Percentiles rank a stretch among this genome's conserved stretches.
These are phyloP conservation scores for Lactarius quietus DNA, from an alignment of 768 basidiomycete genomes.

Conservation along the genomic window DNA sequence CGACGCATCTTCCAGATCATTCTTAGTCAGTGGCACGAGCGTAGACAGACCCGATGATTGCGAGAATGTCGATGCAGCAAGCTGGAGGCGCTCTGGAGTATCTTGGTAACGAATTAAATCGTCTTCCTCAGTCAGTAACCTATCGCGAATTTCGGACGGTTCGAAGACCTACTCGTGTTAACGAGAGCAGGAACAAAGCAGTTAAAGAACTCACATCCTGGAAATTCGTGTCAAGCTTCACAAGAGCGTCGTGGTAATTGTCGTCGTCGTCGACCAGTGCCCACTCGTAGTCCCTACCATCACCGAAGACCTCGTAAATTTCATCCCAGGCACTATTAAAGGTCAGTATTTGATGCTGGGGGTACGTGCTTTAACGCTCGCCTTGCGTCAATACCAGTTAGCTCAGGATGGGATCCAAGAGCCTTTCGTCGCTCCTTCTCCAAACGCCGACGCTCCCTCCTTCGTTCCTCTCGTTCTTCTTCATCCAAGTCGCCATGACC, in stretches of 20 bases:
- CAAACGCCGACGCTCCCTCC: slow-evolving; percentile 62
- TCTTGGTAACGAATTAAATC: slow-evolving; percentile 87
- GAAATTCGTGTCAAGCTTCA: slow-evolving; percentile 77
- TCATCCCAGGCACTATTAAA: slow-evolving; percentile 83
- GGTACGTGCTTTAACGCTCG: slow-evolving; percentile 40
- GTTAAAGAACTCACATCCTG: slow-evolving; percentile 60
- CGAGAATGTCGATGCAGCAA: slow-evolving; percentile 82
- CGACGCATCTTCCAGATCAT: slow-evolving; percentile 76
- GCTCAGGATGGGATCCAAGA: slow-evolving; percentile 62
- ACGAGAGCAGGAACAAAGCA: slow-evolving; percentile 14
- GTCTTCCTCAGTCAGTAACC: slow-evolving; percentile 89
- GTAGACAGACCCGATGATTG: slow-evolving; percentile 55
- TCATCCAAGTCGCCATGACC: slow-evolving; percentile 63
- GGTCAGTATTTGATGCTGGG: not conserved
- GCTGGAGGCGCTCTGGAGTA: slow-evolving; percentile 94
- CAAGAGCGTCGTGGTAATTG: slow-evolving; percentile 45
- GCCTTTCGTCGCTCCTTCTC: slow-evolving; percentile 65
- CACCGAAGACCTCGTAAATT: slow-evolving; percentile 93
- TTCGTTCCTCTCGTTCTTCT: slow-evolving; percentile 69
- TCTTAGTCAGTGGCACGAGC: slow-evolving; percentile 60
- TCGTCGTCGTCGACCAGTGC: slow-evolving; percentile 82
- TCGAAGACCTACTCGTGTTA: slow-evolving; percentile 77
- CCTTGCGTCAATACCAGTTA: slow-evolving; percentile 81
- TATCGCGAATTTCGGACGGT: slow-evolving; percentile 89
- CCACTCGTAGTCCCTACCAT: slow-evolving; percentile 96